Base-by-base conservation (phyloP, 1,284 basidiomycete species). In the Blastosporella zonata region DNA sequence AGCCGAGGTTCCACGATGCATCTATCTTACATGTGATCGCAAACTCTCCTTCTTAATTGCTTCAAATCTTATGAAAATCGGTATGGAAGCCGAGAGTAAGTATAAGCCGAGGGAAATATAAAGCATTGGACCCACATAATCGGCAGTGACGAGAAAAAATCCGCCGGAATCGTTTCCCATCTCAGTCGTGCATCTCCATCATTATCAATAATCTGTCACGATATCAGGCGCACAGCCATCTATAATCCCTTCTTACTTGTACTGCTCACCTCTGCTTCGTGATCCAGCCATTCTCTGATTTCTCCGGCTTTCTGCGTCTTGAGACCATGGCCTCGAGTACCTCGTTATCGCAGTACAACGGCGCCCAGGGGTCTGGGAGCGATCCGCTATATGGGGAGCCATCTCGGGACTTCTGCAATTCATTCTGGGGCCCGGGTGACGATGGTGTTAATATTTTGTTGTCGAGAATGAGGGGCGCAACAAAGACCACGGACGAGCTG, bases 391-490 rank as follows among this genome's bases (percentile, higher is more conserved):
- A 67, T 46, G 54, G 54, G 10, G 47, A 43, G 31, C 29, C 46
- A 25, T 67, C 65, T 6, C 61, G 64, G 54, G 90, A 95, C 69
- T 98, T 94, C 68, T 98, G 94, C 70, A 99, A 99, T 67, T 84
- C 93, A 0, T 99, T 98, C 70, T 98, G 96, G 96, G 91, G 91
- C 4, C 62, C 75, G n/a, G 82, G 79, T 31, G 93, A 97, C 68
- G 82, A 79, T 23, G 95, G 95, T 8, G 93, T 91, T 49, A 93
- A 95, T 57, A 87, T 94, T 38, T 74, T 99, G 51, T 87, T 94
- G 66, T 84, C 87, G 3, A 78, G 93, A 53, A 88, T 97, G 81
- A 81, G 91, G 34, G 87, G 85, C 1, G 89, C 89, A 2, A 76
- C 78, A 15, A 81, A 87, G 62, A 95, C 93, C 1, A 83, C 92